These are phyloP conservation scores for Brassica juncea DNA, from an alignment of 345 rosid species.

Conservation along the genomic window DNA sequence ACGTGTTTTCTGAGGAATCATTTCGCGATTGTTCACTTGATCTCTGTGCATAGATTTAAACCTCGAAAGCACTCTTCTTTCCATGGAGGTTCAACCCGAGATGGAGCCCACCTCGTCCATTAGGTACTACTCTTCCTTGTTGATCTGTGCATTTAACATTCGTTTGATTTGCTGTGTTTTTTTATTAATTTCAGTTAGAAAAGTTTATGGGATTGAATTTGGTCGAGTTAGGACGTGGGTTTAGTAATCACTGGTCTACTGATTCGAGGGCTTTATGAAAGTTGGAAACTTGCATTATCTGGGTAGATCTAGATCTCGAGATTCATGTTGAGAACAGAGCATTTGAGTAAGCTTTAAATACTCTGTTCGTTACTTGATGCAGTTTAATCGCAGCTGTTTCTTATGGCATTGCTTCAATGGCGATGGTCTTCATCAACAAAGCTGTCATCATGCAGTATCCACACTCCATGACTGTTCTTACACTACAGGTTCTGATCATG, in stretches of 20 bases:
- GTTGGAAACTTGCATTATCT: conserved; percentile 4
- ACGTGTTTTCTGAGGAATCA: conserved; percentile 16
- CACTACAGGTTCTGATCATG: conserved; percentile 61
- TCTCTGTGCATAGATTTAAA: conserved; percentile 17
- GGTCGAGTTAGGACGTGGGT: not conserved
- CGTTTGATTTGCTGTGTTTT: not conserved
- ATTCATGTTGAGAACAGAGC: not conserved
- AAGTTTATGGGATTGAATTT: not conserved
- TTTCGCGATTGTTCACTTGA: conserved; percentile 2
- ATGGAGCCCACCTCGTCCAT: conserved; percentile 45
- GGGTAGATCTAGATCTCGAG: conserved; percentile 31
- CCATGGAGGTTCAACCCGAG: conserved; percentile 46
- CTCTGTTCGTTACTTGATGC: conserved; percentile 28
- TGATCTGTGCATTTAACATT: not conserved
- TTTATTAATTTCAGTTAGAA: not conserved
- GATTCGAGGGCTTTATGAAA: not conserved
- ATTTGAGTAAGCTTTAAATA: not conserved
- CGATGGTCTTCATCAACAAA: conserved; percentile 97
- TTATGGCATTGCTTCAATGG: conserved; percentile 94
- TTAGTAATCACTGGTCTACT: not conserved
- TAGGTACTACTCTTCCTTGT: conserved; percentile 31
- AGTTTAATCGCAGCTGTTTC: conserved; percentile 80
- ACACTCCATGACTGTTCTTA: conserved; percentile 84
- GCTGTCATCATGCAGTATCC: conserved; percentile 87
- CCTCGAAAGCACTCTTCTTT: conserved; percentile 14